Evolutionary conservation across 2,329 filamentous ascomycete species (phyloP), one percentile per base, ranked within the genome.

Genomic region (Domatiomyces globalis): DNA sequence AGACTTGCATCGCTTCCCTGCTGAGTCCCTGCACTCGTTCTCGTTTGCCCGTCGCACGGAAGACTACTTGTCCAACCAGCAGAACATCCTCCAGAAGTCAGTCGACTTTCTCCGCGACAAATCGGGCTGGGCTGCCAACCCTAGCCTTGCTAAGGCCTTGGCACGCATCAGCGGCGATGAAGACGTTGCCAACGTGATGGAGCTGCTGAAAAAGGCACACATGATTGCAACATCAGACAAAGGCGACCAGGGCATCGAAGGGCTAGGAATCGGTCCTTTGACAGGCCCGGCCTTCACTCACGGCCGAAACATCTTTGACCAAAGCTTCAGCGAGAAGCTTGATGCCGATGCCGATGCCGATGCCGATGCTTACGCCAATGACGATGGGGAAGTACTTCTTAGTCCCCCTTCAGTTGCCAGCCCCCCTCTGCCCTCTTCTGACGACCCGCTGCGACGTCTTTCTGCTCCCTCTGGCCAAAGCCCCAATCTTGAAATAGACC

Each of bases 91-190:
- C 62, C 95, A 94, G 69, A 79, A 90, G 53, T 94, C 89, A 7
- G 83, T 95, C 63, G 92, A 96, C 67, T 95, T 96, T 64, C 94
- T 98, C 85, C 85, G 86, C 63, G 88, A 95, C 65, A 85, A 86
- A 57, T 78, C 94, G 68, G 85, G 85, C 57, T 90, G 87, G 83
- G 79, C 84, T 29, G 77, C 82, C 29, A 80, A 79, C 49, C 80
- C 85, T 12, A 86, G 80, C 9, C 80, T 95, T 59, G 83, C 83
- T 45, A 87, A 81, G 63, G 88, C 87, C 15, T 87, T 95, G 67
- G 87, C 89, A 49, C 82, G 85, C 62, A 75, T 85, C 49, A 81
- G 78, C 56, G 89, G 88, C 19, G 89, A 96, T 67, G 72, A 86
- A 49, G 90, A 95, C 60, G 78, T 88, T 46, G 87, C 95, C 67